phyloP scores from a whole-genome alignment of 352 stramenopile species.

The Globisporangium parvum region DNA sequence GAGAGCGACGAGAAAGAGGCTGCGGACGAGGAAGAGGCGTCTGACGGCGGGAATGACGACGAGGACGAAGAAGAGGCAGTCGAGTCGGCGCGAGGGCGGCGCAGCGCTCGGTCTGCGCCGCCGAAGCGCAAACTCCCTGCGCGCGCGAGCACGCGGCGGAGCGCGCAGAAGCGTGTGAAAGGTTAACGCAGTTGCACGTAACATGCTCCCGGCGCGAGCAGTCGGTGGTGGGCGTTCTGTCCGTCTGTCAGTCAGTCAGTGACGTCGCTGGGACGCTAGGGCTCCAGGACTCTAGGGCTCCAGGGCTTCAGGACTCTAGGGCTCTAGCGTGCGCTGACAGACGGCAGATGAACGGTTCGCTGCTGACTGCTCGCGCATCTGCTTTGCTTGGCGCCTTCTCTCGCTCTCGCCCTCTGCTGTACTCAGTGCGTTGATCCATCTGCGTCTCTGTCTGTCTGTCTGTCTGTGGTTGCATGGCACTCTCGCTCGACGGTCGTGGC shows the following conservation, averaged over 20 bases:
- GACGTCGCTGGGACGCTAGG: too few relatives aligned
- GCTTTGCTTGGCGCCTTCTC: not conserved
- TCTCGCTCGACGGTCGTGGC: not conserved
- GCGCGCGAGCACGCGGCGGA: slow-evolving; percentile 19
- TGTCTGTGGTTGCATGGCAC: slow-evolving; percentile 5
- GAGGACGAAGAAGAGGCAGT: slow-evolving; percentile 24
- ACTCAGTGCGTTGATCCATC: not conserved
- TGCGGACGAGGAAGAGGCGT: slow-evolving; percentile 14
- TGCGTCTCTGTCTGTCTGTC: slow-evolving; percentile 2
- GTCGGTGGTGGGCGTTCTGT: not conserved
- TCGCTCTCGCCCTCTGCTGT: not conserved
- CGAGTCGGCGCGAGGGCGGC: slow-evolving; percentile 18
- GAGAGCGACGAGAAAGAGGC: slow-evolving; percentile 36
- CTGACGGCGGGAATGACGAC: slow-evolving; percentile 21
- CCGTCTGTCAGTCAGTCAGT: not conserved
- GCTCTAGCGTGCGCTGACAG: not conserved
- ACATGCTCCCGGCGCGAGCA: slow-evolving; percentile 2
- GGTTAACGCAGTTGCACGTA: slow-evolving; percentile 31
- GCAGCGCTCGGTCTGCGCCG: slow-evolving; percentile 15
- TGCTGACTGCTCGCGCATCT: too few relatives aligned
- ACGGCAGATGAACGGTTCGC: too few relatives aligned
- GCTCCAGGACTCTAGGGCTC: not conserved
- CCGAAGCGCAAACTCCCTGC: slow-evolving; percentile 21
- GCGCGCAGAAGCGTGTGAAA: slow-evolving; percentile 49
- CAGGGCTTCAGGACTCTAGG: not conserved